Base-by-base conservation (phyloP, 2,329 filamentous ascomycete species). In the Pseudocercospora eumusae region DNA sequence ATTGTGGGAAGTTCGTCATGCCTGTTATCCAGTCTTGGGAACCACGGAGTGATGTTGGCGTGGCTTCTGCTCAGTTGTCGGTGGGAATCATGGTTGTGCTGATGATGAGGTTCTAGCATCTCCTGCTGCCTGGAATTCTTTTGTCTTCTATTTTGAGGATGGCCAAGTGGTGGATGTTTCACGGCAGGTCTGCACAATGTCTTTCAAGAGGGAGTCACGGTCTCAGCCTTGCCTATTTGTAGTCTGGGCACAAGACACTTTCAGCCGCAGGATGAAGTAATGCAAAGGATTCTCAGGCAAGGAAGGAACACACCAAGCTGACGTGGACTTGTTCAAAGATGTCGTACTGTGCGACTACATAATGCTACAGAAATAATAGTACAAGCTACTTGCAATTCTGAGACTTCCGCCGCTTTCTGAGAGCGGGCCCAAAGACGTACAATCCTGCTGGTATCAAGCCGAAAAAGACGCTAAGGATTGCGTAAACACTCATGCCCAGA, bases 1-100 rank as follows among this genome's bases (percentile, higher is more conserved):
- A 76, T 6, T 76, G 69, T 4, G 79, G 77, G 64, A 79, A 82
- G 68, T 82, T 81, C 6, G 79, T 71, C 11, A 80, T 66, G 36
- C 79, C 77, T 31, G 70, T 68, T 36, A 82, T 61, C 59, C 75
- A 72, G 13, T 75, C 69, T 58, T 80, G 78, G 63, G 78, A 77
- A 21, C 67, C 63, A 66, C 78, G 78, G 57, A 77, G 70, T 15
- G 71, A 73, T 4, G 65, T 63, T 7, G 72, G 67, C 27, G 50
- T 21, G 33, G 53, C 20, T 23, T 23, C 8, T 23, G 25, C 36
- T 27, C 11, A 25, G 10, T 21, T 5, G 52, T 15, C 52, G 52
- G 33, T 23, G 52, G 15, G 52, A 13, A 20, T 6, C 7, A 40
- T 18, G 9, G 28, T 56, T 23, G 31, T 18, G 53, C 21, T 36